Conservation (phyloP, 2,329 filamentous ascomycete genomes). For the Aplosporella prunicola region DNA sequence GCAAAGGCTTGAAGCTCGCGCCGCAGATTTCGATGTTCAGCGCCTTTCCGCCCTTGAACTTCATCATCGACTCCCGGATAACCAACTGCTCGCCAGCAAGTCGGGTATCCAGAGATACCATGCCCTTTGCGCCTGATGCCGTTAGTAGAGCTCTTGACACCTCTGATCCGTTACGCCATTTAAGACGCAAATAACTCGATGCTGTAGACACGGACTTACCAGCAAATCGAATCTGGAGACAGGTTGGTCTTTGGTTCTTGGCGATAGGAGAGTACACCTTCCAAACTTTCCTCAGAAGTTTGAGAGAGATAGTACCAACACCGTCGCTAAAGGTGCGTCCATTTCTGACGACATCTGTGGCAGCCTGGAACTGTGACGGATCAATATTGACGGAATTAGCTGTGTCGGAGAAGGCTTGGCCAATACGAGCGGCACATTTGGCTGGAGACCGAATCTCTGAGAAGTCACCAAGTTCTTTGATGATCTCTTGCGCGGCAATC, state of each 20-base stretch:
- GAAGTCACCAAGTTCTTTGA: slow-evolving; percentile 42
- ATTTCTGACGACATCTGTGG: slow-evolving; percentile 45
- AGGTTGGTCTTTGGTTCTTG: slow-evolving; percentile 45
- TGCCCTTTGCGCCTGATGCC: slow-evolving; percentile 60
- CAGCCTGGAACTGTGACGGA: slow-evolving; percentile 15
- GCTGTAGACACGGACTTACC: slow-evolving; percentile 41
- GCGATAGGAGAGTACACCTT: slow-evolving; percentile 36
- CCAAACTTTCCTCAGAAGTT: slow-evolving; percentile 53
- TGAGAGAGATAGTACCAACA: slow-evolving; percentile 60
- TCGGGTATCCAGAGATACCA: slow-evolving; percentile 59
- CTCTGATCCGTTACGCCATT: not conserved
- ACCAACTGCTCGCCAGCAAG: slow-evolving; percentile 50
- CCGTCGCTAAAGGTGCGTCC: slow-evolving; percentile 66
- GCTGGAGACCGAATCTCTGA: slow-evolving; percentile 43
- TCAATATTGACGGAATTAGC: slow-evolving; percentile 49
- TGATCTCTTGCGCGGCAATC: slow-evolving; percentile 30
- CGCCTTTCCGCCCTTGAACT: slow-evolving; percentile 44
- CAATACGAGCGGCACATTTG: slow-evolving; percentile 50
- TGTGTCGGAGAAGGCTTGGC: slow-evolving; percentile 66
- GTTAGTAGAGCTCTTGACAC: no score
- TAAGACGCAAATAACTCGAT: not conserved
- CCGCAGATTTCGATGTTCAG: slow-evolving; percentile 62
- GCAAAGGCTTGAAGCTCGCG: slow-evolving; percentile 55
- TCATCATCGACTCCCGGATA: slow-evolving; percentile 68
- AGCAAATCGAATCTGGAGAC: slow-evolving; percentile 64